These are phyloP conservation scores for Verticillium longisporum DNA, from an alignment of 2,329 filamentous ascomycete species.

Conservation along the genomic window DNA sequence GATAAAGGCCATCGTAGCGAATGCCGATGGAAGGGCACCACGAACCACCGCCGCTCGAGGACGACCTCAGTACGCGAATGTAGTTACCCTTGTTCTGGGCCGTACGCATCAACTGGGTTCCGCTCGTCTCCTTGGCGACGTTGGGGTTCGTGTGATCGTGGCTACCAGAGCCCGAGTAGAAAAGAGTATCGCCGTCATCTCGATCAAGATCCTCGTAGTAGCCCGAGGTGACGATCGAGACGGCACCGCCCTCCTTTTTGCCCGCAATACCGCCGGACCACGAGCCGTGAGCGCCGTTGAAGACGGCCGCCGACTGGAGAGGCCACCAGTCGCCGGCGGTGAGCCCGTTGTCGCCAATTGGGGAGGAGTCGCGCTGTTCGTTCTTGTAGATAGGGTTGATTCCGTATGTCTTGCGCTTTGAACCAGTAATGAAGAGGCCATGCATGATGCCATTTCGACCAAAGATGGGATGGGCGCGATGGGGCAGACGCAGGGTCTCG, in stretches of 20 bases:
- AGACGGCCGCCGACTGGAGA: constrained; percentile 38
- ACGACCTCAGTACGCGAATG: constrained; percentile 22
- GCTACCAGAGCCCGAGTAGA: constrained; percentile 19
- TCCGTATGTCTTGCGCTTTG: constrained; percentile 4
- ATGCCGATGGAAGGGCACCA: constrained; percentile 18
- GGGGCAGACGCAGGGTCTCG: background rate
- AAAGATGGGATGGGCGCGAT: constrained; percentile 19
- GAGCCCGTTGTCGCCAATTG: constrained; percentile 24
- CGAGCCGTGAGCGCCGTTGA: constrained; percentile 46
- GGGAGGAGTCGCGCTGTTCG: constrained; percentile 8
- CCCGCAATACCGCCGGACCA: constrained; percentile 45
- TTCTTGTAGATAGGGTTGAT: constrained; percentile 9
- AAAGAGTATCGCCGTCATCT: constrained; percentile 16
- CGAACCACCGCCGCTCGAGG: background rate
- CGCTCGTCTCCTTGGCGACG: background rate
- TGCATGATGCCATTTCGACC: constrained; percentile 22
- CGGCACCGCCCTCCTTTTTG: constrained; percentile 34
- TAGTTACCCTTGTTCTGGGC: constrained; percentile 9
- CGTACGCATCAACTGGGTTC: constrained; percentile 14
- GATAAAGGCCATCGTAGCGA: constrained; percentile 28
- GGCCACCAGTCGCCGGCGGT: constrained; percentile 44
- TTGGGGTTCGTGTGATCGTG: constrained; percentile 9
- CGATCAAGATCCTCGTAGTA: constrained; percentile 18
- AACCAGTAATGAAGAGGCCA: constrained; percentile 9
- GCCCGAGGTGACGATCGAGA: constrained; percentile 44